A percentile compares a stretch with the other conserved stretches of the same genome.
phyloP scores from a whole-genome alignment of 2,329 filamentous ascomycete genomes.

The Colletotrichum caudatum region DNA sequence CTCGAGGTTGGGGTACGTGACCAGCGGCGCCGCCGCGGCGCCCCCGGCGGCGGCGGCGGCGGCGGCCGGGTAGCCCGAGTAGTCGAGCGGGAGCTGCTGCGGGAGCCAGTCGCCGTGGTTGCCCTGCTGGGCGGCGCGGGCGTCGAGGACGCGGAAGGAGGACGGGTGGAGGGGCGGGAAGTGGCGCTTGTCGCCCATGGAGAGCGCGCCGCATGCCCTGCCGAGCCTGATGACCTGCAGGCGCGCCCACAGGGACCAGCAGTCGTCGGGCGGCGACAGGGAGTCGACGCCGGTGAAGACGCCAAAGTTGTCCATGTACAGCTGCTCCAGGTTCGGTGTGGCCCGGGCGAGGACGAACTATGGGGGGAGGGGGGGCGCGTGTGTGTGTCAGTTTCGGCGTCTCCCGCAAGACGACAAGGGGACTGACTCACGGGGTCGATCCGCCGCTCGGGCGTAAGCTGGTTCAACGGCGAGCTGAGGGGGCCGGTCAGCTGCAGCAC shows the following conservation, averaged over 20 bases:
- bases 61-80: slow-evolving; percentile 32
- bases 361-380: neutral
- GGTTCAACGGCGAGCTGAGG: slow-evolving; percentile 17
- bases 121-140: slow-evolving; percentile 46
- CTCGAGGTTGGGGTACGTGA: slow-evolving; percentile 39
- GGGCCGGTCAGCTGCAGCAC: slow-evolving; percentile 34
- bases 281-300: slow-evolving; percentile 37
- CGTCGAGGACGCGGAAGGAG: slow-evolving; percentile 46
- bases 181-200: slow-evolving; percentile 37
- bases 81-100: slow-evolving; percentile 43
- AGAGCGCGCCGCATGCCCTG: slow-evolving; percentile 40
- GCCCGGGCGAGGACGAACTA: slow-evolving; percentile 37
- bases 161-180: slow-evolving; percentile 40
- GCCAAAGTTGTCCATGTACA: slow-evolving; percentile 37
- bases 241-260: slow-evolving; percentile 47
- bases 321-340: slow-evolving; percentile 38
- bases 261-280: slow-evolving; percentile 31
- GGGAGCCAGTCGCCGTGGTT: slow-evolving; percentile 49
- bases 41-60: neutral
- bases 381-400: neutral
- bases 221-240: slow-evolving; percentile 49
- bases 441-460: slow-evolving; percentile 30
- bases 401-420: neutral
- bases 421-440: slow-evolving; percentile 26
- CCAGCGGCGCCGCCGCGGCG: slow-evolving; percentile 13